A percentile compares a stretch with the other conserved stretches of the same genome.
Conservation (phyloP, 2,329 filamentous ascomycete species). For the Colletotrichum liaoningense region DNA sequence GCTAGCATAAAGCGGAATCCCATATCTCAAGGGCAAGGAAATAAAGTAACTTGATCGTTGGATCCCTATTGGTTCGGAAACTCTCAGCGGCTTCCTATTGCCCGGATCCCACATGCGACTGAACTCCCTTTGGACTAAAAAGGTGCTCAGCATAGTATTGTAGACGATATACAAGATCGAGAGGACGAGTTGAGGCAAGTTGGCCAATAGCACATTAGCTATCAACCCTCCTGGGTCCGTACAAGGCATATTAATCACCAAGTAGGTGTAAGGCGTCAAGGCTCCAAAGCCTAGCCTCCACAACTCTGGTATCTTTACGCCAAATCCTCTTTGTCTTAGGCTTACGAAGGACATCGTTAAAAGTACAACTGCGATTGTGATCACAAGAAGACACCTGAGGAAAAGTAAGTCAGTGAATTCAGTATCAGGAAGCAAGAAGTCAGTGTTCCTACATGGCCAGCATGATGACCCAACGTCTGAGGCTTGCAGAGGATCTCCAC, state of each 20-base stretch:
- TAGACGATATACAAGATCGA: slow-evolving; percentile 57
- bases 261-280: slow-evolving; percentile 42
- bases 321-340: slow-evolving; percentile 35
- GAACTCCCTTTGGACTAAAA: slow-evolving; percentile 60
- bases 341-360: slow-evolving; percentile 31
- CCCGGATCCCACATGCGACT: slow-evolving; percentile 45
- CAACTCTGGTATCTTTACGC: slow-evolving; percentile 38
- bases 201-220: slow-evolving; percentile 53
- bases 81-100: slow-evolving; percentile 51
- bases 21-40: slow-evolving; percentile 56
- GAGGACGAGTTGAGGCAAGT: slow-evolving; percentile 58
- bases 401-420: too few relatives aligned
- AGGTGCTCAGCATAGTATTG: slow-evolving; percentile 57
- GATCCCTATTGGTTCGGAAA: slow-evolving; percentile 51
- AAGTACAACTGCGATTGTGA: slow-evolving; percentile 18
- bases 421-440: not conserved
- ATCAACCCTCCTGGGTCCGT: slow-evolving; percentile 44
- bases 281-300: slow-evolving; percentile 44
- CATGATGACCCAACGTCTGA: not conserved
- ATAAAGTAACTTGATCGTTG: slow-evolving; percentile 58
- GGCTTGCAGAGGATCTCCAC: slow-evolving; percentile 5
- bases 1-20: slow-evolving; percentile 49
- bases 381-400: not conserved
- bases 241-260: slow-evolving; percentile 40
- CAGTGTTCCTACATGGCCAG: not conserved